Evolutionary conservation across 495 filamentous ascomycete genomes (phyloP), one percentile per base, ranked within the genome.

Genomic region (Neurospora sp.): DNA sequence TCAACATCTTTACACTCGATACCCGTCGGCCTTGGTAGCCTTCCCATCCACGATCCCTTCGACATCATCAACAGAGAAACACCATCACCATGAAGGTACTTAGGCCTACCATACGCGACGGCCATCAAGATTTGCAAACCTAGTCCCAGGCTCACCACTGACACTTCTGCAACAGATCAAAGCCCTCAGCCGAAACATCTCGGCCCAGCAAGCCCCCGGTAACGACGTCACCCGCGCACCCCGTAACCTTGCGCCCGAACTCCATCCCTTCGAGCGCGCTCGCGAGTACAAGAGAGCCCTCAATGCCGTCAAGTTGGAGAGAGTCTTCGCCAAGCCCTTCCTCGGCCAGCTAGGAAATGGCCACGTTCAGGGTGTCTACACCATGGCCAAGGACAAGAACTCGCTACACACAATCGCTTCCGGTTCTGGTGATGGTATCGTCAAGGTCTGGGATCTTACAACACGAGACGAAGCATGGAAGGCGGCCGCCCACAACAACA

Each of bases 321-420:
- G 96, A 75, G 94, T 99, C 89, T 98, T 98, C 79, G 95, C 96
- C 28, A 90, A 93, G 71, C 96, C 96, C 5, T 99, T 99, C 80
- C 83, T 99, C 54, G 91, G 85, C 0, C 92, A 97, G 77, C 88
- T 99, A 70, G 95, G 94, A 38, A 88, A 88, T 69, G 96, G 96
- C 38, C 96, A 99, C 83, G 92, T 98, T 17, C 96, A 99, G 81
- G 96, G 96, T 66, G 93, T 99, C 11, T 92, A 92, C 78, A 84
- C 84, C 70, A 88, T 92, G 85, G 87, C 89, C 70, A 92, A 92
- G 76, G 90, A 92, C 78, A 89, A 86, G 7, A 86, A 87, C 78
- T 89, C 88, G 4, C 81, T 94, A 39, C 88, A 91, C 71, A 84
- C 88, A 62, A 87, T 96, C 77, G 91, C 93, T 11, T 93, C 91